Conservation (phyloP, 192 early-diverging fungal genomes). For the Backusella macrospora region DNA sequence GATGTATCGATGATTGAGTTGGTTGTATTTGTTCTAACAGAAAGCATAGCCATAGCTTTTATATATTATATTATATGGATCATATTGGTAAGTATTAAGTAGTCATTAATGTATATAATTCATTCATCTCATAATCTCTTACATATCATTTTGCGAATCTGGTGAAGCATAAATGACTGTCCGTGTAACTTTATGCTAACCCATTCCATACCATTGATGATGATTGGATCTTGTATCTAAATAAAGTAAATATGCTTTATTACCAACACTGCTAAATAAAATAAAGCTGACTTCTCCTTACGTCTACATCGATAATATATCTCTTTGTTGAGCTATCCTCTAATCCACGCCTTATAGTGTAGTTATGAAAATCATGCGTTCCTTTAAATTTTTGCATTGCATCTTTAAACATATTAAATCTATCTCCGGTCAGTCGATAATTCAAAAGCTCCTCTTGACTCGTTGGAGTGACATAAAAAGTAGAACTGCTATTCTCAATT, state of each 20-base stretch:
- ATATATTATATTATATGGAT: not conserved
- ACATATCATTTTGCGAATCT: slow-evolving; percentile 99
- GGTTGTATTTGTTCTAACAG: slow-evolving; percentile 78
- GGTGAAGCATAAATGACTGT: slow-evolving; percentile 99
- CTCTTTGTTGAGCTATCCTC: slow-evolving; percentile 78
- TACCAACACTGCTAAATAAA: not conserved
- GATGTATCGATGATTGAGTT: slow-evolving; percentile 64
- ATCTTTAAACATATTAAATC: slow-evolving; percentile 65
- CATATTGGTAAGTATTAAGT: too few species aligned
- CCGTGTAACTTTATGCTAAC: slow-evolving; percentile 89
- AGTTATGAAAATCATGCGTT: slow-evolving; percentile 95
- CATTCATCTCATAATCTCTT: slow-evolving; percentile 34
- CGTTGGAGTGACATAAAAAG: slow-evolving; percentile 44
- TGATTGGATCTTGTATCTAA: slow-evolving; percentile 63
- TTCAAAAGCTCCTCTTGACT: slow-evolving; percentile 60
- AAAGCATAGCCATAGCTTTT: slow-evolving; percentile 72
- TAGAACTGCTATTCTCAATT: not conserved
- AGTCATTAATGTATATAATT: not conserved
- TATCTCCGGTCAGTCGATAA: slow-evolving; percentile 64
- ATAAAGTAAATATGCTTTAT: not conserved
- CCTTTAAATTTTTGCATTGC: slow-evolving; percentile 78
- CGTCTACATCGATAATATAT: slow-evolving; percentile 82
- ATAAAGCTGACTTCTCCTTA: slow-evolving; percentile 27
- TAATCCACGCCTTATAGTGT: slow-evolving; percentile 79
- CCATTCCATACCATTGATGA: slow-evolving; percentile 82